Evolutionary conservation across 225 moss, liverwort and hornwort species (phyloP).

Genomic region (Pleurozium schreberi): DNA sequence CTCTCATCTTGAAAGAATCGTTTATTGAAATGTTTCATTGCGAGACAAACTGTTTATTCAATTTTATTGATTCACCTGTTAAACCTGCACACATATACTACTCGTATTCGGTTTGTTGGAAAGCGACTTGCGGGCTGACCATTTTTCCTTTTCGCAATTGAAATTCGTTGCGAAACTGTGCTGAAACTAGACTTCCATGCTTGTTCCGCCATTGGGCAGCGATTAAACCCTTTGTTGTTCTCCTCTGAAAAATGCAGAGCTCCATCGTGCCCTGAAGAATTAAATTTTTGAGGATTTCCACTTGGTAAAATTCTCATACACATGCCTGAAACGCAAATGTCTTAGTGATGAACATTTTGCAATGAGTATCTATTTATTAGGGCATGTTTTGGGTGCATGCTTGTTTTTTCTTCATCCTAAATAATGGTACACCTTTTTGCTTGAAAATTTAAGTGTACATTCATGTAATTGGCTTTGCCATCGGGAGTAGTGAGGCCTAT

Average conservation of each 20-base stretch:
- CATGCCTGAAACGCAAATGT: neutral
- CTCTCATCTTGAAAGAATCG: neutral
- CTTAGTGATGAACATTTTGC: neutral
- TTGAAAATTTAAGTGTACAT: neutral
- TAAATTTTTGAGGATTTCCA: neutral
- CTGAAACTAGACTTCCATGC: neutral
- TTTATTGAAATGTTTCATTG: neutral
- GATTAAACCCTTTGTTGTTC: neutral
- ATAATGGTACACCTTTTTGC: too few relatives aligned
- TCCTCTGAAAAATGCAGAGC: neutral
- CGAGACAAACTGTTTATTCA: neutral
- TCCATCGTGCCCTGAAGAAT: neutral
- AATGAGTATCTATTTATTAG: neutral
- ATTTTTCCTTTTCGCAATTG: neutral
- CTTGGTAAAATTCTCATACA: neutral
- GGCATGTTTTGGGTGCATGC: neutral
- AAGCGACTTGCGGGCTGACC: neutral
- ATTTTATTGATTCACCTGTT: neutral
- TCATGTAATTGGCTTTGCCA: neutral
- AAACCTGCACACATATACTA: neutral
- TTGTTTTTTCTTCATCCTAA: neutral
- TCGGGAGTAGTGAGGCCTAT: neutral
- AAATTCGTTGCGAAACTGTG: neutral
- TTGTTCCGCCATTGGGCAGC: neutral
- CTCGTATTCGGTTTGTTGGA: neutral